Base-by-base conservation (phyloP, 345 rosid genomes). In the Noccaea caerulescens region DNA sequence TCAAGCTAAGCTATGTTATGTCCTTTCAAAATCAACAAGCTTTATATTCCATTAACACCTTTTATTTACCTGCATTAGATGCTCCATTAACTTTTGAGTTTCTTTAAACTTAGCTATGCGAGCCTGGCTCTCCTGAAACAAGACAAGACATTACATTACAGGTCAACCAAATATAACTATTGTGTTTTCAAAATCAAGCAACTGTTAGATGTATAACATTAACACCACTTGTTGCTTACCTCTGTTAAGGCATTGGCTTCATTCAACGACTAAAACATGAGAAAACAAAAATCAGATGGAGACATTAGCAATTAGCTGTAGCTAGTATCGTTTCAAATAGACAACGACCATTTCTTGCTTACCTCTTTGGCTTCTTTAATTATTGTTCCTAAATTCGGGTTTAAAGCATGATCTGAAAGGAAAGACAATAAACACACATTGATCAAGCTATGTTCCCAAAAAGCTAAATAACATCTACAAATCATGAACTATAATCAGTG, bases 171-270 rank as follows among this genome's bases (percentile, higher is more conserved):
- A 27, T 27, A 3, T 38, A 13, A 53, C 20, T 14, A 42, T 13
- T 13, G 30, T 39, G 27, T 9, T 13, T 53, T 39, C 43, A 8
- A 54, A 54, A 65, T 23, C 25, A 51, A 23, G 11, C 10, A 30
- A 27, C 14, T 45, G 11, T 20, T 25, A 56, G 11, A 56, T 13
- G 25, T 42, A 13, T 56, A 53, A 30, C 38, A 53, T 37, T 56
- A 53, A 30, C 38, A 53, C 58, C 5, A 53, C 6, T 32, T 14
- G 45, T 37, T 57, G 62, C 45, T 64, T 64, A 49, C 69, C 45
- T 20, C 27, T 47, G 0, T 0, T 11, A 18, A 11, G 13, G 57
- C 47, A 34, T 4, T 3, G 11, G 34, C 33, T 18, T 47, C 12
- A 4, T 16, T 55, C 1, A 1, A 7, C 8, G 18, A n/a, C 58